Percentiles rank a stretch among this genome's conserved stretches.
Evolutionary conservation across 257 asterid genomes (phyloP).

Genomic region (Handroanthus guayacan): DNA sequence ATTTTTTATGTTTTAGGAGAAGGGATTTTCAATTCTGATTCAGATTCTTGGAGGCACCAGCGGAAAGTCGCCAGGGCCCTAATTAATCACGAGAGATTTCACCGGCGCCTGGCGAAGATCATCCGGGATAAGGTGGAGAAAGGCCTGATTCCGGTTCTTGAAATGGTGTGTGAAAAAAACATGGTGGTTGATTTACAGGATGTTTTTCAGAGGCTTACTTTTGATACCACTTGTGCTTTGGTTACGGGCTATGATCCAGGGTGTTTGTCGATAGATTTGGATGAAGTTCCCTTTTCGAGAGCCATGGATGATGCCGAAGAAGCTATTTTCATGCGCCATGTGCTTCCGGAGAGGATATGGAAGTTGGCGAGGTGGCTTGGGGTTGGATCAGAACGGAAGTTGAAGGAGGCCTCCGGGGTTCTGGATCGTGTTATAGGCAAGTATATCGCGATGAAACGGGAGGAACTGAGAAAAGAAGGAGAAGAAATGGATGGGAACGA

Average conservation of each 20-base stretch:
- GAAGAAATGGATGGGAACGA: background rate
- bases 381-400: slow-evolving; percentile 54
- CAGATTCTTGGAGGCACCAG: slow-evolving; percentile 56
- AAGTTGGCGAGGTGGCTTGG: slow-evolving; percentile 53
- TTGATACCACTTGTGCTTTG: slow-evolving; percentile 61
- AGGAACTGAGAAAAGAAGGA: slow-evolving; percentile 34
- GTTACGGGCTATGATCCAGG: slow-evolving; percentile 71
- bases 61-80: slow-evolving; percentile 52
- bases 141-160: slow-evolving; percentile 64
- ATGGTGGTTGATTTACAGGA: slow-evolving; percentile 60
- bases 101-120: slow-evolving; percentile 43
- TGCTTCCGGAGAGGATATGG: slow-evolving; percentile 63
- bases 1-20: slow-evolving; percentile 71
- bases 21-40: slow-evolving; percentile 66
- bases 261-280: slow-evolving; percentile 52
- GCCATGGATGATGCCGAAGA: slow-evolving; percentile 73
- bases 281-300: slow-evolving; percentile 59
- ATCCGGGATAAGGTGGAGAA: slow-evolving; percentile 46
- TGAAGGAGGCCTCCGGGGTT: slow-evolving; percentile 45
- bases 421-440: slow-evolving; percentile 49
- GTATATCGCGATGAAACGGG: slow-evolving; percentile 54
- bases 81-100: slow-evolving; percentile 49
- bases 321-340: slow-evolving; percentile 56
- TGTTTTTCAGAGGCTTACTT: slow-evolving; percentile 64
- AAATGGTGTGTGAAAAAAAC: slow-evolving; percentile 27